Base-by-base conservation (phyloP, 345 rosid genomes). In the Hevea brasiliensis region DNA sequence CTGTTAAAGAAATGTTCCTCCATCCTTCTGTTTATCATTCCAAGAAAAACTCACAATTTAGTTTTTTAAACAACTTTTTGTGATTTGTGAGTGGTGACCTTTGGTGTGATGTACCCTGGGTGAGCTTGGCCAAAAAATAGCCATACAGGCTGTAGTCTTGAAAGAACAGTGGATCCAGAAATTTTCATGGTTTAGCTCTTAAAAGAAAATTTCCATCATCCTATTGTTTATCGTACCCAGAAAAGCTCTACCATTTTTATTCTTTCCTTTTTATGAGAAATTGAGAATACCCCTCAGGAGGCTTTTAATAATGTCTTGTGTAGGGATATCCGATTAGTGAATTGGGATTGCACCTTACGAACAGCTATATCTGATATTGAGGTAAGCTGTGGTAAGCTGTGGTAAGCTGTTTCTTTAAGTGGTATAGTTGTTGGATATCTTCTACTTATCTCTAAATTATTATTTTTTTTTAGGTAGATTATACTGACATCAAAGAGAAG, bases 281-380 rank as follows among this genome's bases (percentile, higher is more conserved):
- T 32, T 4, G 37, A 32, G 37, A 59, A 40, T 47, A 24, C 7
- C 2, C 24, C 35, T 17, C 45, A 32, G 15, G 18, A 40, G 1
- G 26, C 7, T 47, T 71, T 47, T 68, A 8, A 8, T 15, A 47
- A 45, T 75, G 21, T 69, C 71, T 67, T 69, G 71, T 81, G 81
- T 87, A 95, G 99, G 85, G 98, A 87, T 75, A 27, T 83, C 51
- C 87, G 98, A 58, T 84, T 95, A 61, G 98, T 92, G 72, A 91
- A 92, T 76, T 95, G 99, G 99, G 96, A 91, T 79, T 92, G 94
- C 76, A 77, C 87, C 56, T 79, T 95, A 48, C 82, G 86, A 77
- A 91, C 99, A 45, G 99, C 98, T 32, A 82, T 95, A 76, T 95
- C 99, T 70, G 96, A 95, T 60, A 87, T 85, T 74, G 99, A 92